Evolutionary conservation across 2,329 filamentous ascomycete species (phyloP).

Genomic region (Microsporum ferrugineum): DNA sequence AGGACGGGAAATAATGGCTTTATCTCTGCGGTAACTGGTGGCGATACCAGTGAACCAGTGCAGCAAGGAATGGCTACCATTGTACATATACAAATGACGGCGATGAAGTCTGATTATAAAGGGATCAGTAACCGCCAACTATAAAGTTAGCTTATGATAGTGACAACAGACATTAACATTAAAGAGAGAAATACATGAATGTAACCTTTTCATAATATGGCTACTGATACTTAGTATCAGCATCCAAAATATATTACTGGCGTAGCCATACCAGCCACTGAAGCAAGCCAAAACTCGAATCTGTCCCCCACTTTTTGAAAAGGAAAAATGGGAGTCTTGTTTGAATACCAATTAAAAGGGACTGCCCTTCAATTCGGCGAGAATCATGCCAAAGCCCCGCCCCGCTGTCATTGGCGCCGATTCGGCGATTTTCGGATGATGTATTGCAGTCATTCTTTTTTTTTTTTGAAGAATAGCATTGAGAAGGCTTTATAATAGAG

Average conservation of each 20-base stretch:
- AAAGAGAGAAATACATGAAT: too few relatives aligned
- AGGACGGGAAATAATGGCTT: slow-evolving; percentile 3
- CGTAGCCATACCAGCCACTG: too few relatives aligned
- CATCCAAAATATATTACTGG: too few relatives aligned
- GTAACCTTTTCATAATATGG: too few relatives aligned
- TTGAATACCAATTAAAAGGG: not conserved
- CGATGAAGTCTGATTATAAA: not conserved
- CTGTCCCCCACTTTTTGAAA: not conserved
- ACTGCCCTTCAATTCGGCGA: not conserved
- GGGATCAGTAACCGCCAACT: not conserved
- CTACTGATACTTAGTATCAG: too few relatives aligned
- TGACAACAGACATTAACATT: not conserved
- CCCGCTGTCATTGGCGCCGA: not conserved
- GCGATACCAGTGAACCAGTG: not conserved
- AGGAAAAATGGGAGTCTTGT: not conserved
- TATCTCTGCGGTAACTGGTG: not conserved
- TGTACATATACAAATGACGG: not conserved
- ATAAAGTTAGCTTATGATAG: not conserved
- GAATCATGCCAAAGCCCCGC: not conserved
- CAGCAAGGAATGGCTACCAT: not conserved
- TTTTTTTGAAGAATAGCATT: not conserved
- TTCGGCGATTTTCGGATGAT: not conserved
- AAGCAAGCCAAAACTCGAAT: not conserved
- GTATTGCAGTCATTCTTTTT: not conserved
- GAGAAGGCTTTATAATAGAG: not conserved